These are phyloP conservation scores for Fusarium nanum DNA, from an alignment of 2,329 filamentous ascomycete species.

Conservation along the genomic window DNA sequence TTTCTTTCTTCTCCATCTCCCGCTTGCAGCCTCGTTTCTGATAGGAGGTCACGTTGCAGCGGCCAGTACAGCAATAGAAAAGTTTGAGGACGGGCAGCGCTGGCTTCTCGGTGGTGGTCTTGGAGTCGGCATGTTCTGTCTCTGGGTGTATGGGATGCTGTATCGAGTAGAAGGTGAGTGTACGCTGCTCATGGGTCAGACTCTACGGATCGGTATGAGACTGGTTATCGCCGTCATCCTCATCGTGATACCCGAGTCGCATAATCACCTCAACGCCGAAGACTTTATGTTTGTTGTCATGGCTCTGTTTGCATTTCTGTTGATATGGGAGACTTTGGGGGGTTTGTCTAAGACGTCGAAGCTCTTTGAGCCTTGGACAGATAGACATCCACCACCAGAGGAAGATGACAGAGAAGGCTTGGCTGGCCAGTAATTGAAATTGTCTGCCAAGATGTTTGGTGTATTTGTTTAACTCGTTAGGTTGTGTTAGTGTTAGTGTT, in stretches of 20 bases:
- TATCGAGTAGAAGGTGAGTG: constrained; percentile 55
- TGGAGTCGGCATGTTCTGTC: constrained; percentile 58
- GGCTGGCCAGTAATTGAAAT: constrained; percentile 3
- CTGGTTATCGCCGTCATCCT: constrained; percentile 49
- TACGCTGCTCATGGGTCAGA: constrained; percentile 50
- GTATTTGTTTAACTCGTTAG: background rate
- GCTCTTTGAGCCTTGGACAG: constrained; percentile 52
- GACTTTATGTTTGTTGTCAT: constrained; percentile 57
- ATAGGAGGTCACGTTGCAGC: constrained; percentile 61
- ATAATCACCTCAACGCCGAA: constrained; percentile 47
- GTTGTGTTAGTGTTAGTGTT: background rate
- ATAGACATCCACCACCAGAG: constrained; percentile 45
- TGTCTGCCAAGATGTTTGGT: background rate
- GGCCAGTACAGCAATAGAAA: constrained; percentile 52
- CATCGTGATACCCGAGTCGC: constrained; percentile 53
- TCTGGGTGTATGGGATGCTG: constrained; percentile 57
- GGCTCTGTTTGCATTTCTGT: constrained; percentile 55
- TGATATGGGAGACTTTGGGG: constrained; percentile 59
- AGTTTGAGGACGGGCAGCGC: constrained; percentile 57
- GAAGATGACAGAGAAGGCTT: constrained; percentile 37
- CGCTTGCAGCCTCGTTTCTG: constrained; percentile 58
- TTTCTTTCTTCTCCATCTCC: constrained; percentile 59
- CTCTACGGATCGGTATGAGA: constrained; percentile 52
- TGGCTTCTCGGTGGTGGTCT: constrained; percentile 62
- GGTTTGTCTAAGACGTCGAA: constrained; percentile 47